Evolutionary conservation across 208 protist species (phyloP), one percentile per base, ranked within the genome.

Genomic region (Trypanosoma brucei): DNA sequence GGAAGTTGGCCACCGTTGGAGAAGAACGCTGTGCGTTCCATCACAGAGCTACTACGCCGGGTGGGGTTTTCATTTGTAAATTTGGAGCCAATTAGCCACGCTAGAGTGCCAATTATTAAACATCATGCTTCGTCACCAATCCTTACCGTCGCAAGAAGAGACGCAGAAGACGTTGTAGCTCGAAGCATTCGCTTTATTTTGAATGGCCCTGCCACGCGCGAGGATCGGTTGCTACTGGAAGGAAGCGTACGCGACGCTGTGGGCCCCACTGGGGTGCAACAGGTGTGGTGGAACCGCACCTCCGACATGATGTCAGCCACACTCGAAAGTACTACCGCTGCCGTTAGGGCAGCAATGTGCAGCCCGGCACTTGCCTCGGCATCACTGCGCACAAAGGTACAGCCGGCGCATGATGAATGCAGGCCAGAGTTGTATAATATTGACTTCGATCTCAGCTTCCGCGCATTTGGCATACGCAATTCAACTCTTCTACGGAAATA

Each of bases 381-480:
- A 2, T 44, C 68, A 35, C 62, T 91, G 68, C 77, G 84, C 4
- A 78, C 76, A 7, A 81, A 83, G 1, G 81, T 86, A 52, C 81
- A 88, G 72, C 83, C 88, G 0, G 65, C 92, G 38, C 88, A 94
- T 64, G 85, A 92, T 51, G 88, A 94, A 63, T 91, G 76, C 46
- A 63, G 83, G 11, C 88, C 88, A 13, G 84, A 94, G 70, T 72
- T 94, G 44, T 85, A 88, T 73, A 79, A 84, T 65, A 76, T 95
- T 52, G 89, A 95, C 75, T 95, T 95, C 64, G 91, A 96, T 63
- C 55, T 96, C 38, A 92, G 85, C 55, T 94, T 94, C 57, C 83
- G 88, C 33, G 76, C 79, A 13, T 96, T 94, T 75, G 91, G 91
- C 11, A 88, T 96, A 52, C 91, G 88, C 62, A 96, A 96, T 74